Percentiles rank a stretch among this genome's conserved stretches.
phyloP scores from a whole-genome alignment of 202 grass and related monocot genomes.

The Miscanthus sacchariflorus region DNA sequence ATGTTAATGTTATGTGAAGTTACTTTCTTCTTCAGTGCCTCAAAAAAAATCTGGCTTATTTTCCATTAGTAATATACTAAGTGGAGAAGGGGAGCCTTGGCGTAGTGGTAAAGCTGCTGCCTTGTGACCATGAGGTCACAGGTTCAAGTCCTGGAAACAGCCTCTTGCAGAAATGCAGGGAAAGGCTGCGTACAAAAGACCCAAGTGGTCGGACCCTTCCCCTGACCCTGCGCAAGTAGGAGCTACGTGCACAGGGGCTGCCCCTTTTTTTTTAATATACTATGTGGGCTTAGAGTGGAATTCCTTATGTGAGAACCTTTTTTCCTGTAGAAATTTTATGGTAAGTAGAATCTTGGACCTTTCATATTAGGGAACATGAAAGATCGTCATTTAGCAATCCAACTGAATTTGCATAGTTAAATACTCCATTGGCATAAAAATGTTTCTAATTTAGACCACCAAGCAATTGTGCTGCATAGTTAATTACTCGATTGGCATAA shows the following conservation, averaged over 20 bases:
- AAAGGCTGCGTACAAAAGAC: no score
- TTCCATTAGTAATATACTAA: not conserved
- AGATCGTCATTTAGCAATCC: not conserved
- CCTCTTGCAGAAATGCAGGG: no score
- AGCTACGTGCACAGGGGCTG: no score
- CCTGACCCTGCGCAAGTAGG: no score
- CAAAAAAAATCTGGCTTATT: not conserved
- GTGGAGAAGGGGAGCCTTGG: no score
- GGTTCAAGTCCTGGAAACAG: no score
- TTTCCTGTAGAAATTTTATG: not conserved
- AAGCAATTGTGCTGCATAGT: not conserved
- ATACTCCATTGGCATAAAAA: not conserved
- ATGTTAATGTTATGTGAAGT: not conserved
- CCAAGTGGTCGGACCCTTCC: no score
- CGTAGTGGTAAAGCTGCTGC: no score
- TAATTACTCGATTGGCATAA: not conserved
- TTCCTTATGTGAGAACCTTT: not conserved
- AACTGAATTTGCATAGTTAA: not conserved
- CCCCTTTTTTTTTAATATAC: not conserved
- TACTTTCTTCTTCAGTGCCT: not conserved
- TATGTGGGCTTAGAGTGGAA: not conserved
- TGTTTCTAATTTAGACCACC: not conserved
- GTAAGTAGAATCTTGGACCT: no score
- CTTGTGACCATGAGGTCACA: no score
- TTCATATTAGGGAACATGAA: no score